phyloP scores from a whole-genome alignment of 441 rosid species.

The Arabidopsis lyrata region DNA sequence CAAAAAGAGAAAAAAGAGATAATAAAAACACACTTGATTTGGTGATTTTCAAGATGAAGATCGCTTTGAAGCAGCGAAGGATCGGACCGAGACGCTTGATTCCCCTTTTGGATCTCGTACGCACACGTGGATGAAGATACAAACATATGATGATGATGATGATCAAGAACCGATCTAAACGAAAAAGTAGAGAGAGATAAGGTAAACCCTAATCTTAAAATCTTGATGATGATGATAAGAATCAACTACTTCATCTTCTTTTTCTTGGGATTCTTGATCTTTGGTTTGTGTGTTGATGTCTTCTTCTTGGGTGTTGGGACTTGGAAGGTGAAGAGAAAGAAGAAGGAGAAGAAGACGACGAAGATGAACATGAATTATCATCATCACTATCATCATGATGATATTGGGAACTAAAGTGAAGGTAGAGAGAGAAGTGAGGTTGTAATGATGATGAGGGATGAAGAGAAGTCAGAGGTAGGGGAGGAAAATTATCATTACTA shows the following conservation, averaged over 20 bases:
- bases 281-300: constrained; percentile 32
- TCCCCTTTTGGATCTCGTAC: constrained; percentile 51
- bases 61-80: constrained; percentile 42
- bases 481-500: constrained; percentile 45
- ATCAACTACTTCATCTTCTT: constrained; percentile 35
- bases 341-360: constrained; percentile 45
- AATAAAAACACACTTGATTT: constrained; percentile 31
- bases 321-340: constrained; percentile 46
- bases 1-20: constrained; percentile 1
- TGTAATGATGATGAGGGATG: constrained; percentile 48
- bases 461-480: constrained; percentile 46
- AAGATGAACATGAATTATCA: constrained; percentile 33
- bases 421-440: constrained; percentile 44
- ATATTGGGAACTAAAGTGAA: constrained; percentile 44
- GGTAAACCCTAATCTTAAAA: constrained; percentile 44
- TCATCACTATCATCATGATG: constrained; percentile 45
- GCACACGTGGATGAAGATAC: constrained; percentile 44
- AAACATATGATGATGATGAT: constrained; percentile 35
- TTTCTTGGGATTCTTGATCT: constrained; percentile 48
- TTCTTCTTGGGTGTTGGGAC: constrained; percentile 43
- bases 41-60: constrained; percentile 29
- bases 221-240: constrained; percentile 34
- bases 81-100: constrained; percentile 55
- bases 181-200: constrained; percentile 44
- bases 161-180: constrained; percentile 43